These are phyloP conservation scores for Discostella stelligeroides DNA, from an alignment of 108 stramenopile genomes.

Conservation along the genomic window DNA sequence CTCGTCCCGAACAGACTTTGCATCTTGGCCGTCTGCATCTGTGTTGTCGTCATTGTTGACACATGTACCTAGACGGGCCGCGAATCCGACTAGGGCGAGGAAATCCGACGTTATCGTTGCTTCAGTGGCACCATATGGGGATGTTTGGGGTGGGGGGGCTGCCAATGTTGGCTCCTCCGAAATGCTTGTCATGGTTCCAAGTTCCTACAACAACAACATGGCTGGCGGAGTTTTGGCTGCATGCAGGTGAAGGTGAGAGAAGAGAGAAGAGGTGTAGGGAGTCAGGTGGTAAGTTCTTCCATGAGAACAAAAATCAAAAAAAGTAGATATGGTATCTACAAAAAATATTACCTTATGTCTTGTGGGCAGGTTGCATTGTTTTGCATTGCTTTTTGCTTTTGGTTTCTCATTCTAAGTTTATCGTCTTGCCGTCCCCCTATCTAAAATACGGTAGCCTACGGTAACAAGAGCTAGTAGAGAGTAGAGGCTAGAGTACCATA, in stretches of 20 bases:
- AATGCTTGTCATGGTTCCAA: neutral
- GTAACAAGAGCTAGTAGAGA: no score
- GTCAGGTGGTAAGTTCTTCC: no score
- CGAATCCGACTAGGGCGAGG: constrained; percentile 66
- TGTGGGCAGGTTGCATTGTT: no score
- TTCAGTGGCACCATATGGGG: constrained; percentile 12
- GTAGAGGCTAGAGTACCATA: no score
- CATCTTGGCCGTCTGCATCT: constrained; percentile 51
- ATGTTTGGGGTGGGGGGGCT: constrained; percentile 5
- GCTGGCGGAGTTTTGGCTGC: neutral
- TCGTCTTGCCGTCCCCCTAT: no score
- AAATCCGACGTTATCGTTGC: constrained; percentile 51
- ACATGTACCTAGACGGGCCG: constrained; percentile 54
- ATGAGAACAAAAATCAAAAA: neutral
- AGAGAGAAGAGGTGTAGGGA: no score
- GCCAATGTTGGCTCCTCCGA: constrained; percentile 13
- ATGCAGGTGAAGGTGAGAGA: no score
- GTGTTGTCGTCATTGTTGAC: constrained; percentile 52
- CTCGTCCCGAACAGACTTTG: constrained; percentile 60
- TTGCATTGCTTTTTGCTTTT: no score
- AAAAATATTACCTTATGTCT: no score
- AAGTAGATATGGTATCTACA: no score
- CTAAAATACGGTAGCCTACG: no score
- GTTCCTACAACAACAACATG: neutral
- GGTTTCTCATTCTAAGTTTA: no score